Conservation (phyloP, 768 basidiomycete species). For the Candolleomyces efflorescens region DNA sequence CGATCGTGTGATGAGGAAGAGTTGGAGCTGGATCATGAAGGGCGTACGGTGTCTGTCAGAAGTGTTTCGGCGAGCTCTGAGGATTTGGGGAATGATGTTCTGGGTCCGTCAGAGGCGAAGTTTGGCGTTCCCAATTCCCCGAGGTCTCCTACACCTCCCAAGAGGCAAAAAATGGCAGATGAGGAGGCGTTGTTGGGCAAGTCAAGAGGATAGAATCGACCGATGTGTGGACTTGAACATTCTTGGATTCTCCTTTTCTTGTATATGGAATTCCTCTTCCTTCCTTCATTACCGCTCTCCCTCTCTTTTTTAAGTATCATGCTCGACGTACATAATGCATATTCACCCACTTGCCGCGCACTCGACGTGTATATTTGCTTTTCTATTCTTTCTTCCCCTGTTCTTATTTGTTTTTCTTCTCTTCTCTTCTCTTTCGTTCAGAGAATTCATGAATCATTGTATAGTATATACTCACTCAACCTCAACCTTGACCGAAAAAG, state of each 20-base stretch:
- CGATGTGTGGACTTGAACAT: neutral
- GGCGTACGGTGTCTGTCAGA: neutral
- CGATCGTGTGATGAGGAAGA: conserved; percentile 23
- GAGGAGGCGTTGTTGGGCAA: neutral
- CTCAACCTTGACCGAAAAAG: no score
- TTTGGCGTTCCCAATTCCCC: no score
- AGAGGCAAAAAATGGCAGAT: neutral
- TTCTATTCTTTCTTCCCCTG: no score
- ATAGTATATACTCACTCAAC: no score
- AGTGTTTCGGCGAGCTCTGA: neutral
- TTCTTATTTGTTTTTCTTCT: no score
- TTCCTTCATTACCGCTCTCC: neutral
- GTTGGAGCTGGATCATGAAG: neutral
- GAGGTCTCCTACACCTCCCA: neutral
- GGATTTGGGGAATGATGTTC: neutral
- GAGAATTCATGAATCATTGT: no score
- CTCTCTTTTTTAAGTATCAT: neutral
- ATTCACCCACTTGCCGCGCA: no score
- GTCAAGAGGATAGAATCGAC: neutral
- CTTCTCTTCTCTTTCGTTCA: no score
- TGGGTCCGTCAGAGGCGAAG: no score
- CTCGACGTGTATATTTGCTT: no score
- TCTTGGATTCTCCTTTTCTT: neutral
- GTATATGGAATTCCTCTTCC: neutral
- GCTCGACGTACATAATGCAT: no score